phyloP scores from a whole-genome alignment of 352 stramenopile species.

The Phytopythium montanum region DNA sequence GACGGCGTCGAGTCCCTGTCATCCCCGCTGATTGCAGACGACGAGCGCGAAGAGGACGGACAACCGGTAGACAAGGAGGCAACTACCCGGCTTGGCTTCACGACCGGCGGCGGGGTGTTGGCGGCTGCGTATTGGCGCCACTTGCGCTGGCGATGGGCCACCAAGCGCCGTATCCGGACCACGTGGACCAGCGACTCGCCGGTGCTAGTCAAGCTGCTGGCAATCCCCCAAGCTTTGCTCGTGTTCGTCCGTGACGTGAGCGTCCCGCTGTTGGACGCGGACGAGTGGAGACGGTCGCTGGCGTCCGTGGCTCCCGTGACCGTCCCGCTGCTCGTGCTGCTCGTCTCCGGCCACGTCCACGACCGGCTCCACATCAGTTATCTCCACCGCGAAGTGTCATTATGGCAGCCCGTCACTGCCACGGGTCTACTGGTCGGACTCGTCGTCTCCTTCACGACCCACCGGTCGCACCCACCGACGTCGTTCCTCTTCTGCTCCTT shows the following conservation, averaged over 20 bases:
- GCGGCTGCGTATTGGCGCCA: slow-evolving; percentile 64
- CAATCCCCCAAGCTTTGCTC: slow-evolving; percentile 43
- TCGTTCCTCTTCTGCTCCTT: slow-evolving; percentile 41
- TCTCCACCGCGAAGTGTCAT: slow-evolving; percentile 20
- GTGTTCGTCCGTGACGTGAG: slow-evolving; percentile 61
- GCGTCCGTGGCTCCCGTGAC: slow-evolving; percentile 81
- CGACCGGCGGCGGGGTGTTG: slow-evolving; percentile 34
- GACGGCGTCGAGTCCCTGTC: slow-evolving; percentile 36
- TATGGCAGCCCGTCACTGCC: slow-evolving; percentile 39
- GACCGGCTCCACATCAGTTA: slow-evolving; percentile 18
- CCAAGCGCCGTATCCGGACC: slow-evolving; percentile 45
- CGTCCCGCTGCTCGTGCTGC: slow-evolving; percentile 84
- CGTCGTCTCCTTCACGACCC: slow-evolving; percentile 60
- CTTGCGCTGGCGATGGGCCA: slow-evolving; percentile 63
- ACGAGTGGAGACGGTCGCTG: slow-evolving; percentile 75
- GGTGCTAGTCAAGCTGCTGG: slow-evolving; percentile 43
- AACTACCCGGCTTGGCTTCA: slow-evolving; percentile 20
- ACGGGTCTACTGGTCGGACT: slow-evolving; percentile 41
- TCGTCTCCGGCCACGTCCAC: slow-evolving; percentile 38
- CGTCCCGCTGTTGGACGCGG: slow-evolving; percentile 62
- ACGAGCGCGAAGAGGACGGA: slow-evolving; percentile 22
- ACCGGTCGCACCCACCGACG: slow-evolving; percentile 53
- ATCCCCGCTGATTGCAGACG: slow-evolving; percentile 56
- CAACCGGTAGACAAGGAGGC: slow-evolving; percentile 2
- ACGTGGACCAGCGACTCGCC: slow-evolving; percentile 42